Base-by-base conservation (phyloP, 78 protist genomes). In the Dictyostelium citrinum region DNA sequence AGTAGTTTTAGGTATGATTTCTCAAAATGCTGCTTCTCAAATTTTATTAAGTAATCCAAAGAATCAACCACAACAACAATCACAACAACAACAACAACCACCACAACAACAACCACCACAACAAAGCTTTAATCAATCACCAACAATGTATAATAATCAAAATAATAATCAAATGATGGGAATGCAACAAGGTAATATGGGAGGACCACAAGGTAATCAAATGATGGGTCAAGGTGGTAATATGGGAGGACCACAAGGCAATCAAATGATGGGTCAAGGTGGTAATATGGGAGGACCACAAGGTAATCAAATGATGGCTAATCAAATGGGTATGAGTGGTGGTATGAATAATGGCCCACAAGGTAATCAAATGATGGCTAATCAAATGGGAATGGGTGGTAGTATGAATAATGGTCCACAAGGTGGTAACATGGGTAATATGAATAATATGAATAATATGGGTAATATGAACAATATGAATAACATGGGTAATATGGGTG, bases 11-110 rank as follows among this genome's bases (percentile, higher is more conserved):
- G 93, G 95, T 1, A 81, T 84, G 90, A 79, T 96, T 0, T 72
- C 84, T 17, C 90, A 83, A 37, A 45, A 82, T 35, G 84, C 84
- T 17, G 95, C 82, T 12, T 43, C 84, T 43, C 83, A 91, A 31
- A 51, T 91, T 14, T 24, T 91, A 33, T 43, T 35, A 43, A 88
- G 24, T 83, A 76, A 41, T 61, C 78, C 83, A 76, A 74, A 74
- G 64, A 49, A 74, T 37, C 90, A 83, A 71, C 77, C 7, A 49
- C 82, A 78, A 37, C 20, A 5, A 6, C 29, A 33, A 27, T 12
- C 14, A 45, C 29, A 43, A 41, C 78, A 35, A 37, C 33, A 24
- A 33, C 76, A 81, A 39, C 46, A 12, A 61, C 55, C 31, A 6
- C 82, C 16, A 33, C 33, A 14, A 74, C 39, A 37, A 22, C 74